These are phyloP conservation scores for Corylus americana DNA, from an alignment of 306 rosid species.

Conservation along the genomic window DNA sequence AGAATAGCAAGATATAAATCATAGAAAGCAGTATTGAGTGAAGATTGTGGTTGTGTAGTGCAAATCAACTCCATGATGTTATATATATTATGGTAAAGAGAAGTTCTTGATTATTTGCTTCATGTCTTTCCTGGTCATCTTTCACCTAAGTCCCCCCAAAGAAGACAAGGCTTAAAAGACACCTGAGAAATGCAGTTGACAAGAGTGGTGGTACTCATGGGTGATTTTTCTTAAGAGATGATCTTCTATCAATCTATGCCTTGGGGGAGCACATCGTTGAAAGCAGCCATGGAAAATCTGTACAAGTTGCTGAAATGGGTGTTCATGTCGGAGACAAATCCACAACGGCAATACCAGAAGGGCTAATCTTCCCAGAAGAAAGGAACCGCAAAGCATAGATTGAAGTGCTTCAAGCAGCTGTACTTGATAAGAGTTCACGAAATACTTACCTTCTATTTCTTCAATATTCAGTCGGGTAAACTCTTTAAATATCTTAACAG, in stretches of 20 bases:
- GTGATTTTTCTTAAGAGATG: background rate
- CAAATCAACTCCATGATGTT: background rate
- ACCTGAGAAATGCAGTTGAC: background rate
- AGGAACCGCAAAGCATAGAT: no score
- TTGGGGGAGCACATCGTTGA: no score
- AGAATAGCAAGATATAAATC: background rate
- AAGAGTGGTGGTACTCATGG: background rate
- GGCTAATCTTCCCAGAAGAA: background rate
- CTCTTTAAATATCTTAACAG: no score
- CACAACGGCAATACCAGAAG: background rate
- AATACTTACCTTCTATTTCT: no score
- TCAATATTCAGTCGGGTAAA: no score
- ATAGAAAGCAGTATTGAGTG: background rate
- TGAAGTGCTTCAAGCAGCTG: no score
- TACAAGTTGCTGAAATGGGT: no score
- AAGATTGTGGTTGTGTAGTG: background rate
- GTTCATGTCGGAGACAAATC: no score
- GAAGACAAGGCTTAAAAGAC: slow-evolving; percentile 15
- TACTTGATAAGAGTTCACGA: no score
- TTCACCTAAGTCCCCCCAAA: background rate
- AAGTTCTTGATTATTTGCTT: slow-evolving; percentile 4
- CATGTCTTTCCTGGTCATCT: background rate
- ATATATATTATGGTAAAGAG: background rate
- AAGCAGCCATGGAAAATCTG: no score
- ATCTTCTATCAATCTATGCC: background rate